phyloP scores from a whole-genome alignment of 345 rosid genomes.

The Populus nigra region DNA sequence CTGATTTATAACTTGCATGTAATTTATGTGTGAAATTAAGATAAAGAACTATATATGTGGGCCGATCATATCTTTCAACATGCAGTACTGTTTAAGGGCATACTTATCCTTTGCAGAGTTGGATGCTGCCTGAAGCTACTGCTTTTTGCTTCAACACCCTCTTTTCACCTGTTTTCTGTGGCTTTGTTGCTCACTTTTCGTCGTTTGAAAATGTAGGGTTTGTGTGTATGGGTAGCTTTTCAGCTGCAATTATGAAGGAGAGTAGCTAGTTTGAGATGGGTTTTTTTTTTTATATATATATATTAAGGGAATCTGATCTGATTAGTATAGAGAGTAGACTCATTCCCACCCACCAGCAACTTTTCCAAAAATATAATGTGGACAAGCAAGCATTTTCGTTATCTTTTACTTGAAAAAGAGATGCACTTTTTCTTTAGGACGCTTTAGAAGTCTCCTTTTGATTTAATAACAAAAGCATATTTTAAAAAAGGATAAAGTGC shows the following conservation, averaged over 20 bases:
- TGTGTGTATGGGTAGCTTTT: constrained; percentile 26
- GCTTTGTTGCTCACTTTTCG: constrained; percentile 28
- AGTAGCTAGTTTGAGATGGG: constrained; percentile 27
- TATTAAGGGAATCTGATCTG: constrained; percentile 42
- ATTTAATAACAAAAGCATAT: constrained; percentile 15
- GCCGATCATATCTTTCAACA: not conserved
- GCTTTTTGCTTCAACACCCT: constrained; percentile 25
- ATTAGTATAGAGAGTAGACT: constrained; percentile 36
- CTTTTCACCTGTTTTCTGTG: constrained; percentile 33
- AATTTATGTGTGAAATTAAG: constrained; percentile 7
- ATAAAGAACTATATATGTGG: constrained; percentile 1
- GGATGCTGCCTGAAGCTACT: constrained; percentile 13
- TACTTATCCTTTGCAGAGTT: constrained; percentile 4
- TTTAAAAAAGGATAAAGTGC: constrained; percentile 3
- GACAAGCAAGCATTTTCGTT: constrained; percentile 48
- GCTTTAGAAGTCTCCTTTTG: constrained; percentile 53
- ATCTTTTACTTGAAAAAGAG: constrained; percentile 34
- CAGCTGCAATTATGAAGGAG: constrained; percentile 33
- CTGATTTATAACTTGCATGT: constrained; percentile 2
- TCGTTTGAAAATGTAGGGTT: not conserved
- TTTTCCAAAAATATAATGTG: constrained; percentile 34
- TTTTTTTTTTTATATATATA: constrained; percentile 21
- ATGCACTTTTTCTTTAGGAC: constrained; percentile 48
- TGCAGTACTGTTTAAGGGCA: not conserved
- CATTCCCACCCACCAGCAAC: constrained; percentile 19